A percentile compares a stretch with the other conserved stretches of the same genome.
These are phyloP conservation scores for Cutaneotrichosporon sp. DNA, from an alignment of 1,284 basidiomycete genomes.

Conservation along the genomic window DNA sequence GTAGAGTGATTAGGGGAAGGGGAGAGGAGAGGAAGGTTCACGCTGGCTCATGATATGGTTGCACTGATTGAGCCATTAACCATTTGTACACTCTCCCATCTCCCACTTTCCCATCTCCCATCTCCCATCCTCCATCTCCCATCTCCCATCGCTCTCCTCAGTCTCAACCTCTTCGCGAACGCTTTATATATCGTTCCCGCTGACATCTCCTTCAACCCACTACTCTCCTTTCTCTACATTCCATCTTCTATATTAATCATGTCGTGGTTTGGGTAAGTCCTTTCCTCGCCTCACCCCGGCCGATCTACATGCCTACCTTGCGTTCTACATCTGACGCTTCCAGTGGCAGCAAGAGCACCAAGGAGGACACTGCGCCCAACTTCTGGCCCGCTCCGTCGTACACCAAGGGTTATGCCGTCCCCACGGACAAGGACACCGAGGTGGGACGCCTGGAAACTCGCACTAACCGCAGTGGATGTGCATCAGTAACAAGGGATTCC, in stretches of 20 bases:
- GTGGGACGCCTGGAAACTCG: constrained; percentile 27
- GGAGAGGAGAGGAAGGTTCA: too few species aligned
- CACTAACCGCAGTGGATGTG: constrained; percentile 64
- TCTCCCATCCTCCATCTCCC: not conserved
- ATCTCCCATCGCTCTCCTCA: not conserved
- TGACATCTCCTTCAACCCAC: not conserved
- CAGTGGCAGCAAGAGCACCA: constrained; percentile 9
- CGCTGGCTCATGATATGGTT: not conserved
- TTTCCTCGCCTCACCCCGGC: not conserved
- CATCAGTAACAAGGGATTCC: constrained; percentile 69
- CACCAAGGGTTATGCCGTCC: constrained; percentile 40
- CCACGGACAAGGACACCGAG: constrained; percentile 47
- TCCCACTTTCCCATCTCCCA: too few species aligned
- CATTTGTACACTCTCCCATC: too few species aligned
- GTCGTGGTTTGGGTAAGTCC: constrained; percentile 23
- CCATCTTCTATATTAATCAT: constrained; percentile 8
- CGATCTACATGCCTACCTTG: not conserved
- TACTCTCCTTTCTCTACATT: not conserved
- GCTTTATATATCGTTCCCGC: constrained; percentile 1
- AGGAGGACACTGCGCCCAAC: constrained; percentile 56
- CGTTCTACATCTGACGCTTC: not conserved
- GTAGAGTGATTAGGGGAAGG: too few species aligned
- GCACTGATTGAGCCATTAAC: too few species aligned
- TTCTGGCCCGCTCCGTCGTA: constrained; percentile 70
- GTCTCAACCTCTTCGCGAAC: not conserved